Evolutionary conservation across 2,329 filamentous ascomycete genomes (phyloP), one percentile per base, ranked within the genome.

Genomic region (Cryphonectria parasitica): DNA sequence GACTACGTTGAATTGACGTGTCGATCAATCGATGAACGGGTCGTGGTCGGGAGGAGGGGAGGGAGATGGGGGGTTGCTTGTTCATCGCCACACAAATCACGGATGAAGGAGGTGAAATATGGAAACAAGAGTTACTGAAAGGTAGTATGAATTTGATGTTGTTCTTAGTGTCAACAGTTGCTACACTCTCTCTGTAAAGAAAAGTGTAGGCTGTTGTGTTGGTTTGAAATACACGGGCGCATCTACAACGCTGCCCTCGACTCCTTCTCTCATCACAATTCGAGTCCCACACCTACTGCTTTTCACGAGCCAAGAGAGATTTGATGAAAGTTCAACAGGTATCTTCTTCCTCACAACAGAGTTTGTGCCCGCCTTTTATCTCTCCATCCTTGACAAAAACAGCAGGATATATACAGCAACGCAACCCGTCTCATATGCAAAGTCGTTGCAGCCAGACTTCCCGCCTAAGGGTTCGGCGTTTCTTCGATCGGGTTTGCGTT

Each of bases 281-380:
- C 52, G 13, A 58, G 13, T 28, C 34, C 25, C 15, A 13, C 28
- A 13, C 17, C 54, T 31, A 28, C 54, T 58, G 54, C 54, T 31
- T 31, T 1, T 58, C 54, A 34, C 54, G 25, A 58, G 25, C 54
- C 54, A 19, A 2, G 54, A 58, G 25, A 34, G 54, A 28, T 28
- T 58, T 58, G 28, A 17, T 34, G 25, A 31, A 39, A 61, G 3
- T 39, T 61, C 58, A 58, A 43, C 66, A 68, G 61, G 66, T 68
- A 71, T 71, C 61, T 71, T 65, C 61, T 64, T 65, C 61, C 31
- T 36, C 31, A 36, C 31, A 61, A 61, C 34, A 61, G 34, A n/a
- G 19, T 13, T 22, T 61, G 45, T n/a, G 31, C 17, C 58, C 58
- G 34, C 34, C 19, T n/a, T 36, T 61, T 39, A 4, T 61, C 58